Conservation (phyloP, 345 rosid species). For the Boechera retrofracta region DNA sequence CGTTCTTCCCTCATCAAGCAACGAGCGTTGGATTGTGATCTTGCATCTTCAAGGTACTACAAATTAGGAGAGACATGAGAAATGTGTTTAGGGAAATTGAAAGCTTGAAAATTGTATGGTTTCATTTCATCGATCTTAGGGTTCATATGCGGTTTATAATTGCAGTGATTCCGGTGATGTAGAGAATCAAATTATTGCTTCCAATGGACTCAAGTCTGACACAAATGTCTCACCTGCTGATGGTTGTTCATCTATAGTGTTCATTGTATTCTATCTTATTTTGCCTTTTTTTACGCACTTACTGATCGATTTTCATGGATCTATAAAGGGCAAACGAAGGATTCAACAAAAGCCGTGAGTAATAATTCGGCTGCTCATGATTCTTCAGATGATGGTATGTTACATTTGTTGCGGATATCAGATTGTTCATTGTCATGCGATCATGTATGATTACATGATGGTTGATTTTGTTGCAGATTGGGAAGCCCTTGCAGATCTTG, state of each 20-base stretch:
- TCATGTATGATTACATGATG: not conserved
- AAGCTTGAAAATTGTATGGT: not conserved
- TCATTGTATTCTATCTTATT: slow-evolving; percentile 16
- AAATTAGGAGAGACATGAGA: not conserved
- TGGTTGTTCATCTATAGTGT: slow-evolving; percentile 42
- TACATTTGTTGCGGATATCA: not conserved
- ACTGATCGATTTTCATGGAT: slow-evolving; percentile 17
- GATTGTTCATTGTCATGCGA: slow-evolving; percentile 14
- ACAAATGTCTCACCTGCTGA: slow-evolving; percentile 35
- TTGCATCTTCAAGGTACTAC: slow-evolving; percentile 49
- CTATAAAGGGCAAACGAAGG: slow-evolving; percentile 47
- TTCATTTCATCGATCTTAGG: slow-evolving; percentile 27
- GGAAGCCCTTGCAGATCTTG: slow-evolving; percentile 85
- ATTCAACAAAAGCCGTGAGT: slow-evolving; percentile 28
- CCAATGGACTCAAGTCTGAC: slow-evolving; percentile 27
- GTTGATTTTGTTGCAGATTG: slow-evolving; percentile 60
- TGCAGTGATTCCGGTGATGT: slow-evolving; percentile 47
- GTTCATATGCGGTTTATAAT: slow-evolving; percentile 1
- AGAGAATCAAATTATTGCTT: slow-evolving; percentile 29
- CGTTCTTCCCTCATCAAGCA: slow-evolving; percentile 65
- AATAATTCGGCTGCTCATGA: slow-evolving; percentile 43
- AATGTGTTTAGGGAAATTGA: not conserved
- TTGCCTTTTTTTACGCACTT: not conserved
- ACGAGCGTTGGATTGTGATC: slow-evolving; percentile 42
- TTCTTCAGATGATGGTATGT: slow-evolving; percentile 72